Base-by-base conservation (phyloP, 352 stramenopile genomes). In the Elongisporangium prolatum region DNA sequence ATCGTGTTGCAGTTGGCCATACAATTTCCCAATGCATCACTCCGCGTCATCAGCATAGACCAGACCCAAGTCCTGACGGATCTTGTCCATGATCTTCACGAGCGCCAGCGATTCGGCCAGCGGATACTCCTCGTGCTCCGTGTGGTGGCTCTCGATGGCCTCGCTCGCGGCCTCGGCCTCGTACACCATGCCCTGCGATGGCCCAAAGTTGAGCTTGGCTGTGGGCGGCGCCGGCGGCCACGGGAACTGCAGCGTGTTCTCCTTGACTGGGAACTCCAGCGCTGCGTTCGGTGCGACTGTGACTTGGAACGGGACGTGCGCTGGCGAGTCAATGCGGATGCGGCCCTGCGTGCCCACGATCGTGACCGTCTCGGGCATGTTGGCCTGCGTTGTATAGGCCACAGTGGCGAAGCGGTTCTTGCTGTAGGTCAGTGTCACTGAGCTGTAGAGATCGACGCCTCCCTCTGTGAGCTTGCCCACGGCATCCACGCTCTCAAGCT, bases 271-370 rank as follows among this genome's bases (percentile, higher is more conserved):
- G 8, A 54, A 57, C 13, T 49, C 37, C 58, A 54, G 56, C 34
- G 11, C 34, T 13, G 11, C 34, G 34, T 44, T 44, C 34, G 34
- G 62, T 40, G 60, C 40, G 21, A 73, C 54, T 2, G 51, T 60
- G 21, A 74, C 56, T 21, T 66, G 59, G 34, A 59, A 57, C 5
- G 63, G 57, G 1, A 38, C 24, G 51, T 74, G 67, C 1, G 63
- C 63, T 44, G 83, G 76, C 16, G 77, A 60, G 40, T 81, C 63
- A 24, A 96, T 67, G 49, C 75, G 54, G 57, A 96, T 80, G 4
- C 77, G 69, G 11, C 88, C 88, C 54, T 90, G 82, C 13, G 59
- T 78, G 17, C 86, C 88, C 17, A 88, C 72, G 57, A 96, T 93
- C 14, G 69, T 88, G 20, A 89, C 75, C 10, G 74, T 77, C 68